These are phyloP conservation scores for Fusarium sp. DNA, from an alignment of 2,329 filamentous ascomycete species.

Conservation along the genomic window DNA sequence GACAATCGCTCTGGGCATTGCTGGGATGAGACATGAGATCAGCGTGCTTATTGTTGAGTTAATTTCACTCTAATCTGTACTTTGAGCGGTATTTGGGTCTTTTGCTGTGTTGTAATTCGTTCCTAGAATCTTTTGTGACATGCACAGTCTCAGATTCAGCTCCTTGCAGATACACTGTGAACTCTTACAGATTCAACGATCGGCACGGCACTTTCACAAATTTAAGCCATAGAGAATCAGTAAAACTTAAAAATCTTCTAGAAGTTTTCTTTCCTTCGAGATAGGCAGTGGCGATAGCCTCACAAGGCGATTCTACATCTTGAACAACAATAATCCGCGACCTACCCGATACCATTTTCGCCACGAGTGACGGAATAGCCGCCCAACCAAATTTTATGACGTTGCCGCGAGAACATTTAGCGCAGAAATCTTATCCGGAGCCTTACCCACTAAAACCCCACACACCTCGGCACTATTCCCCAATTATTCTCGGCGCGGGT, in stretches of 20 bases:
- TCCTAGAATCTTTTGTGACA: not conserved
- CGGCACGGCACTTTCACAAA: not conserved
- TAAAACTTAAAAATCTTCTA: not conserved
- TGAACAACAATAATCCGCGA: not conserved
- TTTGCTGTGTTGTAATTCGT: not conserved
- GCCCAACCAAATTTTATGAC: conserved; percentile 1
- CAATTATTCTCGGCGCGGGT: conserved; percentile 24
- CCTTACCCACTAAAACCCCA: conserved; percentile 5
- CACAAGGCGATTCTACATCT: not conserved
- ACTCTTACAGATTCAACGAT: too few relatives aligned
- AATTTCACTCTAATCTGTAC: not conserved
- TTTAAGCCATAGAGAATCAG: not conserved
- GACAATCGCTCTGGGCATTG: not conserved
- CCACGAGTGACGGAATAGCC: conserved; percentile 3
- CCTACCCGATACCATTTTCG: conserved; percentile 13
- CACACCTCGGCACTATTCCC: conserved; percentile 26
- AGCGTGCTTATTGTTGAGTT: conserved; percentile 4
- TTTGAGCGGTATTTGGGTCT: not conserved
- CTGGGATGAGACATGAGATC: conserved; percentile 1
- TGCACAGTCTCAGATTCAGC: not conserved
- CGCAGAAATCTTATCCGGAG: conserved; percentile 3
- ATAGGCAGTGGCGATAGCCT: not conserved
- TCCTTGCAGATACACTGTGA: not conserved
- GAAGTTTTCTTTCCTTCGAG: not conserved
- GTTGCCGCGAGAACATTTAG: conserved; percentile 6